A percentile compares a stretch with the other conserved stretches of the same genome.
phyloP scores from a whole-genome alignment of 2,329 filamentous ascomycete genomes.

The Cladophialophora chaetospira region DNA sequence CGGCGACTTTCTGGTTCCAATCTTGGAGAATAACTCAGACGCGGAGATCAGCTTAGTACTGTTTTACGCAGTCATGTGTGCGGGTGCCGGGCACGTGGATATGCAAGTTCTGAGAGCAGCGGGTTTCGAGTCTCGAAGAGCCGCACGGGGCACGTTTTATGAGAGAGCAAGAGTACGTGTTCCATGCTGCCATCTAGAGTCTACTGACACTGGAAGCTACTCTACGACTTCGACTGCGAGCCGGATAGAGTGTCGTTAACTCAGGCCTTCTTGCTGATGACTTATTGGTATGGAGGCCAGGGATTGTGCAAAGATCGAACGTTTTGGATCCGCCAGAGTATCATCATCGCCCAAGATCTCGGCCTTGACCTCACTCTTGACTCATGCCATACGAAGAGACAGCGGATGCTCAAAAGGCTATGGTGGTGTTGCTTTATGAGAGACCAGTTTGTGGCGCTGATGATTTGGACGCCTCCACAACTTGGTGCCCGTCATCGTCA shows the following conservation, averaged over 20 bases:
- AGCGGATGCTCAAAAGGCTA: constrained; percentile 86
- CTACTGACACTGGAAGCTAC: constrained; percentile 54
- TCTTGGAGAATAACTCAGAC: constrained; percentile 56
- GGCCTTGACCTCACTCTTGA: constrained; percentile 87
- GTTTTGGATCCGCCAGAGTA: constrained; percentile 98
- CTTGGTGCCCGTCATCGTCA: constrained; percentile 72
- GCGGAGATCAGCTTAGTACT: constrained; percentile 71
- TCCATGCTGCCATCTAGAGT: not conserved
- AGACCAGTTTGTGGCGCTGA: constrained; percentile 84
- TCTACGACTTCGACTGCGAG: constrained; percentile 95
- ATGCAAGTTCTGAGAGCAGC: constrained; percentile 80
- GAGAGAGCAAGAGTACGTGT: constrained; percentile 16
- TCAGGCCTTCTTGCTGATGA: constrained; percentile 86
- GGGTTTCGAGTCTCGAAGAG: constrained; percentile 37
- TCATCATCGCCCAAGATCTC: constrained; percentile 88
- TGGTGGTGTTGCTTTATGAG: constrained; percentile 99
- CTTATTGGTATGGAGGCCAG: constrained; percentile 94
- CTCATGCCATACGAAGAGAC: constrained; percentile 70
- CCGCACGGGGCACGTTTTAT: constrained; percentile 15
- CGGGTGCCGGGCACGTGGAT: constrained; percentile 82
- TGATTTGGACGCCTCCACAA: constrained; percentile 86
- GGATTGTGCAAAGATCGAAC: constrained; percentile 96
- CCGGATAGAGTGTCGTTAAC: constrained; percentile 83
- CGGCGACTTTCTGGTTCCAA: constrained; percentile 59
- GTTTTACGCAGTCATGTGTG: constrained; percentile 94